Percentiles rank a stretch among this genome's conserved stretches.
Evolutionary conservation across 768 basidiomycete species (phyloP).

Genomic region (Lactarius indigo): DNA sequence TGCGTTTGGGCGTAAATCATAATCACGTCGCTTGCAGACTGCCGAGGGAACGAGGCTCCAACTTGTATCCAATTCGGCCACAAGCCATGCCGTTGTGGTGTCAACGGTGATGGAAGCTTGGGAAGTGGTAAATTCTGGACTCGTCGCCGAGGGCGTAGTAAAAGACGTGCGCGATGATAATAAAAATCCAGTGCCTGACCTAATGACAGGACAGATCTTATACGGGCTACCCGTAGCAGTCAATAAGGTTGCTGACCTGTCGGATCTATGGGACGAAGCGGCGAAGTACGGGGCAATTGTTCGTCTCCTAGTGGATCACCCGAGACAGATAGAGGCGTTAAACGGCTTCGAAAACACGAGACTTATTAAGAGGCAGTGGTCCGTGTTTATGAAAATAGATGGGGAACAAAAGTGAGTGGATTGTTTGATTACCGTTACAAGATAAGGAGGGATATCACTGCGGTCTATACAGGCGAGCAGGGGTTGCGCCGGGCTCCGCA

Average conservation of each 20-base stretch:
- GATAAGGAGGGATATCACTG: slow-evolving; percentile 20
- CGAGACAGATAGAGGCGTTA: slow-evolving; percentile 63
- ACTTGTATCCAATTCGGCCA: slow-evolving; percentile 50
- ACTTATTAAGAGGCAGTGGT: slow-evolving; percentile 52
- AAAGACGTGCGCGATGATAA: slow-evolving; percentile 49
- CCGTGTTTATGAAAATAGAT: slow-evolving; percentile 77
- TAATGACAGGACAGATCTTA: slow-evolving; percentile 50
- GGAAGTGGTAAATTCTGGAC: slow-evolving; percentile 61
- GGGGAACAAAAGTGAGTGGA: slow-evolving; percentile 65
- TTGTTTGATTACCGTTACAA: background rate
- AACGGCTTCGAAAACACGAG: slow-evolving; percentile 53
- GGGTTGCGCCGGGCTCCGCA: slow-evolving; percentile 51
- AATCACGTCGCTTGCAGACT: slow-evolving; percentile 42
- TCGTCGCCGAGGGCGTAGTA: slow-evolving; percentile 68
- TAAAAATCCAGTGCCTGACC: slow-evolving; percentile 13
- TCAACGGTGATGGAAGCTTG: slow-evolving; percentile 86
- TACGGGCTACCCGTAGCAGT: slow-evolving; percentile 71
- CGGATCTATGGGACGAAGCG: slow-evolving; percentile 54
- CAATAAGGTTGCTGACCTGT: slow-evolving; percentile 72
- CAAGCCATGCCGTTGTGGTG: slow-evolving; percentile 62
- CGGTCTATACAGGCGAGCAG: slow-evolving; percentile 59
- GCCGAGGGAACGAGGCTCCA: slow-evolving; percentile 71
- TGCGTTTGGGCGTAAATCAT: background rate
- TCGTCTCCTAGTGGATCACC: slow-evolving; percentile 72
- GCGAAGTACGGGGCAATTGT: slow-evolving; percentile 53